Conservation (phyloP, 768 basidiomycete genomes). For the Trametes villosa region DNA sequence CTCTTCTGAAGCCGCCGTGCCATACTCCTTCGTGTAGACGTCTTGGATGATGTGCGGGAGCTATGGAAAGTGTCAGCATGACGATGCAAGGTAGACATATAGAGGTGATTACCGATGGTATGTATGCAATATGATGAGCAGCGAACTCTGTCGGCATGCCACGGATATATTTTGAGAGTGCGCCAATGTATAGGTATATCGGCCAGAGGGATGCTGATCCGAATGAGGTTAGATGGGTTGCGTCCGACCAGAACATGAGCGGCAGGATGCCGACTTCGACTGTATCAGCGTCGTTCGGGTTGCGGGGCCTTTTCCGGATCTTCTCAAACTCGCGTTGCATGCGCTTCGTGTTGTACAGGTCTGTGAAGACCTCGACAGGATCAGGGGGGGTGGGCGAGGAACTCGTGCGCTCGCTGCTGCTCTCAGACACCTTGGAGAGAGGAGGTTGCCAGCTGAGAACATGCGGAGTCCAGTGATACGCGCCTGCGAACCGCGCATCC, state of each 20-base stretch:
- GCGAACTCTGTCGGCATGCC: slow-evolving; percentile 35
- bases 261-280: slow-evolving; percentile 14
- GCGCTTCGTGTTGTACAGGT: slow-evolving; percentile 21
- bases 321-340: slow-evolving; percentile 17
- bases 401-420: too few species aligned
- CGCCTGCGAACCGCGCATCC: neutral
- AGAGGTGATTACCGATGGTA: slow-evolving; percentile 41
- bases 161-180: slow-evolving; percentile 45
- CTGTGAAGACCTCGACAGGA: slow-evolving; percentile 16
- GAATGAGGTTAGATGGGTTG: slow-evolving; percentile 33
- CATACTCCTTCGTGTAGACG: too few species aligned
- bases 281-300: neutral
- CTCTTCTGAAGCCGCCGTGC: too few species aligned
- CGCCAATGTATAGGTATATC: slow-evolving; percentile 44
- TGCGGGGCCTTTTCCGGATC: slow-evolving; percentile 12
- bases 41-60: too few species aligned
- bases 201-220: slow-evolving; percentile 42
- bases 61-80: slow-evolving; percentile 19
- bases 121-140: slow-evolving; percentile 48
- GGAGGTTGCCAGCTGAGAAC: neutral
- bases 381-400: neutral
- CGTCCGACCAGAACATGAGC: slow-evolving; percentile 34
- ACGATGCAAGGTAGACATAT: neutral
- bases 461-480: neutral
- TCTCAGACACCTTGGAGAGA: too few species aligned